Evolutionary conservation across 2,329 filamentous ascomycete genomes (phyloP), one percentile per base, ranked within the genome.

Genomic region (Ophiostoma himal-ulmi): DNA sequence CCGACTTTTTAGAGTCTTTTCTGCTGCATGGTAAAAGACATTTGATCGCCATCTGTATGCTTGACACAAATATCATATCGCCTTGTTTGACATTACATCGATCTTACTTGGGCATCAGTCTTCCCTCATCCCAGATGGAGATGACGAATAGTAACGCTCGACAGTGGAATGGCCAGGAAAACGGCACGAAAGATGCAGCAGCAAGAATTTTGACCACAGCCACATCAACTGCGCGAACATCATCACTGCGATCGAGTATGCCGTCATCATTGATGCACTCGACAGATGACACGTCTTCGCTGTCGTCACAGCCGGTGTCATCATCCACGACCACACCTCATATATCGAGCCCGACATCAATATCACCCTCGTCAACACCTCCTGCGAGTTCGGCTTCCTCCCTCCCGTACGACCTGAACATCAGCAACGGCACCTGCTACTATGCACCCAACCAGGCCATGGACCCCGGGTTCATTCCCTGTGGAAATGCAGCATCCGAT

Each of bases 361-460:
- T 13, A 5, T 8, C 60, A 14, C 5, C 5, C 17, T 65, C 60
- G 2, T 34, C 26, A 7, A 10, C 30, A 13, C 14, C 57, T 6
- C 30, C 36, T 7, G 22, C 11, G 6, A 39, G 20, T 17, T 1
- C 52, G 2, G 6, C 36, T 2, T 5, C 60, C 7, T n/a, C 34
- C 2, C 34, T 65, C 10, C 30, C 30, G n/a, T 41, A 67, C 39
- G 36, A 71, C 68, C 65, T 71, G 69, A 66, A 73, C 64, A 65
- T 75, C 66, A 72, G 71, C 71, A 72, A 74, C 34, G 73, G 74
- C 39, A 70, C 72, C 14, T 75, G 74, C 69, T 75, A 72, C 48
- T 69, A 48, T 20, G 60, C 66, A 0, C 39, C 71, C 10, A 65
- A 54, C n/a, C 41, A 57, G 60, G 30, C 30, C 7, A 67, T 73